These are phyloP conservation scores for Pleurozium schreberi DNA, from an alignment of 225 moss, liverwort and hornwort genomes.

Conservation along the genomic window DNA sequence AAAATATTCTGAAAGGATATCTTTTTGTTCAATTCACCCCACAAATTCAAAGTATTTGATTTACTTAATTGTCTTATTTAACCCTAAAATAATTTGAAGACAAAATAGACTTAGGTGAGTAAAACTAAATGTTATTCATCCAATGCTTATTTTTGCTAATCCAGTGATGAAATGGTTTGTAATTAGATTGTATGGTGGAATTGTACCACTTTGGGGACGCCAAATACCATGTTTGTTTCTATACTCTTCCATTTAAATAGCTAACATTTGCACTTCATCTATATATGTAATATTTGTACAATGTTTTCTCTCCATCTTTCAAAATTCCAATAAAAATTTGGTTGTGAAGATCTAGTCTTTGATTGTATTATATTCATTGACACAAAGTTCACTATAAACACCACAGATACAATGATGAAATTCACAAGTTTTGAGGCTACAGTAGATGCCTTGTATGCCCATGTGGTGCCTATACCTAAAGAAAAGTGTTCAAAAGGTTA, in stretches of 20 bases:
- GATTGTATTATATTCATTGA: not conserved
- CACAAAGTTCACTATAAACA: not conserved
- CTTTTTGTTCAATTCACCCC: not conserved
- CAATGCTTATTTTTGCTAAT: not conserved
- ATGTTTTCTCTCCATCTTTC: not conserved
- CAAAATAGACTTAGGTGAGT: not conserved
- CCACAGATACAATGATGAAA: conserved; percentile 91
- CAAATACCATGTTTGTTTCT: conserved; percentile 74
- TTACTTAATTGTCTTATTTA: not conserved
- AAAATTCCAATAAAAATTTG: not conserved
- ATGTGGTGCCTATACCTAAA: conserved; percentile 61
- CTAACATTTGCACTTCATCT: not conserved
- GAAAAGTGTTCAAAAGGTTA: conserved; percentile 57
- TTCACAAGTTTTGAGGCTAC: conserved; percentile 81
- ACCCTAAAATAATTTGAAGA: not conserved
- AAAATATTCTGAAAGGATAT: not conserved
- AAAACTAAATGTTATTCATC: not conserved
- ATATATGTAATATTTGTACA: not conserved
- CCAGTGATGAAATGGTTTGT: not conserved
- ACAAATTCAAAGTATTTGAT: not conserved
- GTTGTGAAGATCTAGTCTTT: not conserved
- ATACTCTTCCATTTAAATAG: not conserved
- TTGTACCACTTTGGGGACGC: conserved; percentile 86
- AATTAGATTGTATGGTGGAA: conserved; percentile 57
- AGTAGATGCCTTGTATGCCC: conserved; percentile 61